These are phyloP conservation scores for Fusarium sp. DNA, from an alignment of 2,329 filamentous ascomycete genomes.

Conservation along the genomic window DNA sequence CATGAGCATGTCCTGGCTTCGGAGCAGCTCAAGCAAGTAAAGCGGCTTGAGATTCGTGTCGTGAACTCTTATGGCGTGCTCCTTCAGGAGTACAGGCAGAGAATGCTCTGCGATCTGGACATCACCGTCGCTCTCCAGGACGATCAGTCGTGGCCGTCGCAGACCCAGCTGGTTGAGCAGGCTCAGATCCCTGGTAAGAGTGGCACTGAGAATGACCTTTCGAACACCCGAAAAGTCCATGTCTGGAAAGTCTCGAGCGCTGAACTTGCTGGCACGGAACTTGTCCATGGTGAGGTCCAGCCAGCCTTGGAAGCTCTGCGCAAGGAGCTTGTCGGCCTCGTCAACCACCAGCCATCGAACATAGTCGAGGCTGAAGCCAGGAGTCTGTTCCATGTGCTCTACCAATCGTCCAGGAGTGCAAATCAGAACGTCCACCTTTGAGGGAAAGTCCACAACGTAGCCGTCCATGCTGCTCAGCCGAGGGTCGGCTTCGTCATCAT, in stretches of 20 bases:
- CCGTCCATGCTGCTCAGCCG: conserved; percentile 52
- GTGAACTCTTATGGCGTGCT: conserved; percentile 75
- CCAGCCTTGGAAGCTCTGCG: conserved; percentile 95
- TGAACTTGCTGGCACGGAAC: conserved; percentile 63
- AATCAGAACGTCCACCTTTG: conserved; percentile 87
- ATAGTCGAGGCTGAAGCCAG: conserved; percentile 81
- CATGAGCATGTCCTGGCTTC: conserved; percentile 61
- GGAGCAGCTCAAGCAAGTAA: conserved; percentile 83
- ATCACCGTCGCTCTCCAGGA: conserved; percentile 71
- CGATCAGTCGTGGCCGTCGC: conserved; percentile 78
- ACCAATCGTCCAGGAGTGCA: conserved; percentile 93
- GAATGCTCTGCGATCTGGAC: conserved; percentile 59
- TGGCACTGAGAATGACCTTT: conserved; percentile 91
- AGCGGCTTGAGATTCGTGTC: conserved; percentile 82
- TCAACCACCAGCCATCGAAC: conserved; percentile 92
- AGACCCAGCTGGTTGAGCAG: conserved; percentile 81
- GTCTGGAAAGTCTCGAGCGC: conserved; percentile 65
- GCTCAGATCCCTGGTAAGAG: conserved; percentile 88
- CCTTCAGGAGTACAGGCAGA: conserved; percentile 72
- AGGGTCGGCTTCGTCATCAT: conserved; percentile 41
- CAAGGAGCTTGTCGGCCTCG: conserved; percentile 91
- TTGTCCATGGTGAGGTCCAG: conserved; percentile 76
- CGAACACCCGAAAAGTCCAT: conserved; percentile 68
- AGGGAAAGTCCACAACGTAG: conserved; percentile 72
- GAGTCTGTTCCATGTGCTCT: conserved; percentile 87